Evolutionary conservation across 2,329 filamentous ascomycete genomes (phyloP), one percentile per base, ranked within the genome.

Genomic region (Curvularia sp.): DNA sequence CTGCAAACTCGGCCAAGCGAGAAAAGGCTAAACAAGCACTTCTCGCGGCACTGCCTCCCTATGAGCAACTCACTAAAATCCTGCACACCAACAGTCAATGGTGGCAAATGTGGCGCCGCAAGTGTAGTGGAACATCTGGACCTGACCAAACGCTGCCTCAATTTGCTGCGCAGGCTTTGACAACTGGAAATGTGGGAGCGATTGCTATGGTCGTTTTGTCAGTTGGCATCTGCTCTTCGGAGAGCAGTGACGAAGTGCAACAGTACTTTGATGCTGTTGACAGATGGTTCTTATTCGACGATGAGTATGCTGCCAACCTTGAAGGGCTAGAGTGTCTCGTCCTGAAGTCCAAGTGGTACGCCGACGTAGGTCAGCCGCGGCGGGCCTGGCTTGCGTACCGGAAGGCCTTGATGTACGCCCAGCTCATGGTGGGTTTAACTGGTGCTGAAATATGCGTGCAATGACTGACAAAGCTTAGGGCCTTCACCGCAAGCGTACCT

Each of bases 321-420:
- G 80, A 85, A 49, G 82, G 81, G 3, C 77, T 87, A 55, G 83
- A 87, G 66, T 82, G 80, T 49, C 76, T 83, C 41, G 73, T 82
- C 48, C 68, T 87, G 12, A 77, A 81, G 39, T 77, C 79, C 12
- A 86, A 85, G 65, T 80, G 83, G 60, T 82, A 84, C 60, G 74
- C 84, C 50, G 83, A 85, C 55, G 80, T 84, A 59, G 85, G 85
- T 2, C 80, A 82, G 41, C 84, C 85, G 10, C 80, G 83, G 34
- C 79, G 81, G 60, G 80, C 82, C 1, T 87, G 85, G 85, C 74
- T 84, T 5, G 70, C 79, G 8, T 78, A 78, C 39, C 80, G 84
- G 12, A 79, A 81, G 39, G 84, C 80, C 3, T 74, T 87, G 38
- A 82, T 81, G 64, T 80, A 82, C 57, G 80, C 80, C 6, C 79